Evolutionary conservation across 768 basidiomycete genomes (phyloP), one percentile per base, ranked within the genome.

Genomic region (Daedaleopsis nitida): DNA sequence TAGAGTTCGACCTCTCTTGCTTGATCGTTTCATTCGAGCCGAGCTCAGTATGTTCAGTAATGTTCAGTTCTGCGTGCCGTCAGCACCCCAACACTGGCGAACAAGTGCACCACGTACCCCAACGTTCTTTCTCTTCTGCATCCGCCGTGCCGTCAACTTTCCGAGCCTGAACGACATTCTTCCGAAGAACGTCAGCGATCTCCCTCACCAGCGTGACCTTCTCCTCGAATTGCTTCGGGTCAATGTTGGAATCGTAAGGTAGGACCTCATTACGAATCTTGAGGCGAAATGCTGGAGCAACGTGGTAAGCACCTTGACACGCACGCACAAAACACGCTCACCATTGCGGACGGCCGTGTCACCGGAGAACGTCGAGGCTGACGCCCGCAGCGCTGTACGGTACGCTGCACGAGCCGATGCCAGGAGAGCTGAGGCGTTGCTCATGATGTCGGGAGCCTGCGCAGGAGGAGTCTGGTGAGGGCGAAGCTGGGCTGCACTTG

Each of bases 21-120:
- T 89, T 94, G 67, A 96, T 84, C 2, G 86, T 80, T 1, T 88
- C 84, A 68, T 98, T 97, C 57, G 88, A 86, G 6, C 94, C 96
- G 9, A 96, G 77, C 68, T 97, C 96, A 0, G 93, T 96, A 56
- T 95, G 81, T 45, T 86, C 75, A 3, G 88, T 94, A 48, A 96
- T 78, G 43, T 83, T 83, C 34, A 97, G 71, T 59, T 81, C 93
- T 94, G 66, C 5, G n/a, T 21, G 21, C n/a, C 38, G 37, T 64
- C 42, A 48, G 47, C 9, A 49, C 23, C 23, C 47, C 21, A 23
- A 21, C 47, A 19, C 45, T n/a, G 7, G n/a, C 47, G 9, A 27
- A 47, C 45, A 42, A 17, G 2, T 47, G 17, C 9, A 23, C 21
- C 19, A 69, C 83, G 63, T 71, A 90, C 88, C 83, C 82, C 86